Percentiles rank a stretch among this genome's conserved stretches.
Conservation (phyloP, 805 yeast genomes). For the Metschnikowia reukaufii region DNA sequence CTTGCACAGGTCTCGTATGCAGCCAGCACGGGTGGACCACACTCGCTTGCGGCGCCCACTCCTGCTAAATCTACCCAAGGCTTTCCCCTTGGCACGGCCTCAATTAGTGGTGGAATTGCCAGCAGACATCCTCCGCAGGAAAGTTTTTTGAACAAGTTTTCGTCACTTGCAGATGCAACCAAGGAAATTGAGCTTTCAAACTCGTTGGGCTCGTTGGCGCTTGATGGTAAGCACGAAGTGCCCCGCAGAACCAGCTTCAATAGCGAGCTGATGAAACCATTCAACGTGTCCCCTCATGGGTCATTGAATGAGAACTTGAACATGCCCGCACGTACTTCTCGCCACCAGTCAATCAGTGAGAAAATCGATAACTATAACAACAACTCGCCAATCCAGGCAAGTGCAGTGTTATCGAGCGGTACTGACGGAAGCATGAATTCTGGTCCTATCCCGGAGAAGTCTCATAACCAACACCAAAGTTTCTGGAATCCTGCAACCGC, state of each 20-base stretch:
- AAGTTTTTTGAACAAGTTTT: conserved; percentile 60
- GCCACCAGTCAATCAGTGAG: conserved; percentile 58
- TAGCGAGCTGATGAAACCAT: conserved; percentile 26
- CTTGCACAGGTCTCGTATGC: conserved; percentile 24
- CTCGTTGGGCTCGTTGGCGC: conserved; percentile 41
- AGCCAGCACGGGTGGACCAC: conserved; percentile 25
- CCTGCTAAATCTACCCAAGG: conserved; percentile 22
- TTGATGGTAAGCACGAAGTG: conserved; percentile 25
- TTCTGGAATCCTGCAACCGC: conserved; percentile 72
- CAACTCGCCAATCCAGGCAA: conserved; percentile 45
- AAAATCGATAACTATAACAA: conserved; percentile 59
- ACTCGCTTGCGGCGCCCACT: conserved; percentile 17
- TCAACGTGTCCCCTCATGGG: conserved; percentile 37
- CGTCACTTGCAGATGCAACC: conserved; percentile 67
- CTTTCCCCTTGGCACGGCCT: conserved; percentile 55
- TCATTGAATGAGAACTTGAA: conserved; percentile 46
- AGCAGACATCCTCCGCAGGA: conserved; percentile 47
- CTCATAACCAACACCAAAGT: conserved; percentile 27
- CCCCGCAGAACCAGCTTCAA: conserved; percentile 55
- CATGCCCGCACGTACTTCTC: conserved; percentile 33
- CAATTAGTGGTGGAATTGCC: conserved; percentile 57
- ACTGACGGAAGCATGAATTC: conserved; percentile 23
- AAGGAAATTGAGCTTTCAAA: conserved; percentile 57
- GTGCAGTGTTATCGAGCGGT: conserved; percentile 34
- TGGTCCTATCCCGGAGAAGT: conserved; percentile 7